Percentiles rank a stretch among this genome's conserved stretches.
Conservation (phyloP, 208 protist species). For the Leishmania mexicana region DNA sequence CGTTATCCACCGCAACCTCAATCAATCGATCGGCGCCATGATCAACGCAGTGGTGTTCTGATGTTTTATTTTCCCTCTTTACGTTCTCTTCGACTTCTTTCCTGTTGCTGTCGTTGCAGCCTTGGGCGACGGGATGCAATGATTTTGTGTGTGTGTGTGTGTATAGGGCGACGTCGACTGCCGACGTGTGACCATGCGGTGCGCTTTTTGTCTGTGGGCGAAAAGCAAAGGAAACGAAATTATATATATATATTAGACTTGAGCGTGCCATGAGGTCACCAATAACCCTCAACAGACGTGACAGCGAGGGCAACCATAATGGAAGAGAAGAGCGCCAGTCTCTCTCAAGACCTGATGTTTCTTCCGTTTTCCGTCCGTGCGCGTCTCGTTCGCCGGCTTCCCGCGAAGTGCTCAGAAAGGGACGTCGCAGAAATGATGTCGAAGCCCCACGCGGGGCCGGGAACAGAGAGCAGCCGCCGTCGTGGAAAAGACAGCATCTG, state of each 20-base stretch:
- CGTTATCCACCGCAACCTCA: constrained; percentile 80
- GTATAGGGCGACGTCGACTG: not conserved
- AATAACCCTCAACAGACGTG: not conserved
- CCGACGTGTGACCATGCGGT: not conserved
- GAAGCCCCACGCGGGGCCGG: not conserved
- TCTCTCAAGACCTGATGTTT: not conserved
- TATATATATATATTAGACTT: too few species aligned
- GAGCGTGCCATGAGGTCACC: not conserved
- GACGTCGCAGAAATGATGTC: not conserved
- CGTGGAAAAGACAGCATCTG: not conserved
- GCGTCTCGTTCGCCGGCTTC: not conserved
- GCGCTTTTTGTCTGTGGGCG: not conserved
- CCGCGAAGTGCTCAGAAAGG: not conserved
- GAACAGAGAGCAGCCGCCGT: not conserved
- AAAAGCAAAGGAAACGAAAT: not conserved
- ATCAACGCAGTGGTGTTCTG: constrained; percentile 90
- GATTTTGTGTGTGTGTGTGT: not conserved
- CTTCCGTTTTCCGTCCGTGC: not conserved
- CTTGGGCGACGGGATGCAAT: not conserved
- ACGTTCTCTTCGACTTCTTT: not conserved
- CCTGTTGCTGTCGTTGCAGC: not conserved
- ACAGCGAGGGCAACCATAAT: not conserved
- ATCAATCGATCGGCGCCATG: constrained; percentile 86
- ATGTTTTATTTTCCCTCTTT: constrained; percentile 16
- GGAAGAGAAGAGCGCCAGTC: not conserved